Evolutionary conservation across 805 yeast genomes (phyloP), one percentile per base, ranked within the genome.

Genomic region (Saturnispora saitoi): DNA sequence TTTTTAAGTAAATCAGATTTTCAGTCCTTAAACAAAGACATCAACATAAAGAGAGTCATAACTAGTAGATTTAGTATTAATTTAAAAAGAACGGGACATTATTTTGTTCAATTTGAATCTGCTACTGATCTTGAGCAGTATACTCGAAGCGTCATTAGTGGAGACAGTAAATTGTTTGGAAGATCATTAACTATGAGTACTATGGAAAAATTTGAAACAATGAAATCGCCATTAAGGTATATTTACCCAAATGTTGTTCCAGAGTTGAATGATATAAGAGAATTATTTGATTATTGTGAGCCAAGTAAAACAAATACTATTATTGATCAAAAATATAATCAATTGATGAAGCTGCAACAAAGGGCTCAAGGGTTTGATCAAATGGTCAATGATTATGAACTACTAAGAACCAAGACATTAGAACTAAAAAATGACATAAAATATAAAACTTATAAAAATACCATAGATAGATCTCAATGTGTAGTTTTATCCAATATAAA

Each of bases 391-490:
- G 19, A 31, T 11, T 41, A 29, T 41, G 43, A 30, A 12, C 15
- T 11, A 26, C 36, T 41, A 28, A 26, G 12, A 22, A 5, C 9
- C 3, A 37, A 12, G n/a, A 39, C 42, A 12, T 4, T 10, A 5
- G n/a, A 39, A 7, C 26, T 39, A 26, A 9, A 26, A 26, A 24
- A 39, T n/a, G 42, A 39, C 17, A n/a, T 24, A 11, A 26, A 26
- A 15, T 5, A 39, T 17, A 26, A 26, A 28, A 45, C 22, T 17
- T n/a, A 14, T n/a, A 4, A 42, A 12, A 15, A 29, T 11, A n/a
- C 48, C 15, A 30, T 47, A 14, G n/a, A 47, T 9, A 17, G 49
- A 30, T 32, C 45, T 12, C 45, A 47, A 17, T 47, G 49, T 30
- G 43, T 47, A 8, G 11, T 47, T 3, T 22, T 47, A 10, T 12